These are phyloP conservation scores for Rosa rugosa DNA, from an alignment of 306 rosid genomes.

Conservation along the genomic window DNA sequence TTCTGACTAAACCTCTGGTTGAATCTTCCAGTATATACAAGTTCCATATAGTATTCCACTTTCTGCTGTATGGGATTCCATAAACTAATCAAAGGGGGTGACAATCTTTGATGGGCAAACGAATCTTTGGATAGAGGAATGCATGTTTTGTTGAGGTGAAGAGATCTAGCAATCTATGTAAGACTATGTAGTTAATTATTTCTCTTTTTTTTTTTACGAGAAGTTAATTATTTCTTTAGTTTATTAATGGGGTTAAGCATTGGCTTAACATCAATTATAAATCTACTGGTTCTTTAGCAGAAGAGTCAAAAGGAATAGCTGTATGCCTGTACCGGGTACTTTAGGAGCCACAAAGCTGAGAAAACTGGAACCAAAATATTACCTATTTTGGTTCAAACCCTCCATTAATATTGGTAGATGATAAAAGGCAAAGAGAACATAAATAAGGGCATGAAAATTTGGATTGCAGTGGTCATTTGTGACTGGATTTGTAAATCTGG, in stretches of 20 bases:
- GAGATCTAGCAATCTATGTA: neutral
- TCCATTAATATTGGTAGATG: neutral
- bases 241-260: neutral
- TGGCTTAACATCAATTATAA: neutral
- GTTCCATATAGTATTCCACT: neutral
- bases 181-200: neutral
- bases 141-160: neutral
- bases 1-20: neutral
- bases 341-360: neutral
- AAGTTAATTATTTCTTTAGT: neutral
- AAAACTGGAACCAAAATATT: neutral
- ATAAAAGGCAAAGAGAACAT: neutral
- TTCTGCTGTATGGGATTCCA: neutral
- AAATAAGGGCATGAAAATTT: neutral
- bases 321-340: neutral
- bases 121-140: conserved; percentile 1
- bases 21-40: conserved; percentile 21
- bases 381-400: neutral
- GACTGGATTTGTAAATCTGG: neutral
- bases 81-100: neutral
- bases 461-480: neutral
- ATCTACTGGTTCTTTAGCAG: neutral
- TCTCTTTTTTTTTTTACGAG: too few species aligned
- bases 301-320: neutral
- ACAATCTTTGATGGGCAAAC: conserved; percentile 6